Base-by-base conservation (phyloP, 1,139 yeast genomes). In the Meyerozyma elateridarum region DNA sequence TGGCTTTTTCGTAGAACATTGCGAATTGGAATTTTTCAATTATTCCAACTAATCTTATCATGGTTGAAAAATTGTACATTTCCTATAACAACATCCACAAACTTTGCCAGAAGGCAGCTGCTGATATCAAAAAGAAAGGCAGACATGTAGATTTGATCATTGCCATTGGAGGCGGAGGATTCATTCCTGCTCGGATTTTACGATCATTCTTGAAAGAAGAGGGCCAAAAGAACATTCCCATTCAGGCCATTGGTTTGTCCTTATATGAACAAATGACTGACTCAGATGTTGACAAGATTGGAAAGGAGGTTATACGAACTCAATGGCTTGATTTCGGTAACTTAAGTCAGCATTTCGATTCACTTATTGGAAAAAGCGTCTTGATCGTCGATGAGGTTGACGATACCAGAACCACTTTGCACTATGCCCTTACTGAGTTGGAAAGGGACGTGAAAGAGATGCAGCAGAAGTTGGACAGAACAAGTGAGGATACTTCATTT, bases 111-210 rank as follows among this genome's bases (percentile, higher is more conserved):
- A 80, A 81, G 53, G 71, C 82, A 17, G 95, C 96, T 14, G 77
- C 69, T 38, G 70, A 71, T 42, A 76, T 88, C 51, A n/a, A n/a
- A n/a, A 74, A 83, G 56, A 70, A 66, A 29, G 79, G 75, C 58
- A 75, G 80, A 51, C 96, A 96, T 41, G 27, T 24, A 18, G 91
- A 85, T 59, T 70, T 87, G 44, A 87, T 89, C 61, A 80, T 89
- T 40, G 96, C 96, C 48, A 85, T 89, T 51, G 76, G 84, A 51
- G 95, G 95, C 41, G 95, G 97, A 49, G 97, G 97, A 5, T 84
- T 89, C 60, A 89, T 89, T 40, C 97, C 97, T 12, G 96, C 97
- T 18, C 77, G 97, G 56, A 89, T 89, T 64, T 74, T 89, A 49
- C 77, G 97, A 58, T 80, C 96, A 1, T 89, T 89, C 61, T 68